These are phyloP conservation scores for Fagopyrum homotropicum DNA, from an alignment of 148 eudicot genomes.

Conservation along the genomic window DNA sequence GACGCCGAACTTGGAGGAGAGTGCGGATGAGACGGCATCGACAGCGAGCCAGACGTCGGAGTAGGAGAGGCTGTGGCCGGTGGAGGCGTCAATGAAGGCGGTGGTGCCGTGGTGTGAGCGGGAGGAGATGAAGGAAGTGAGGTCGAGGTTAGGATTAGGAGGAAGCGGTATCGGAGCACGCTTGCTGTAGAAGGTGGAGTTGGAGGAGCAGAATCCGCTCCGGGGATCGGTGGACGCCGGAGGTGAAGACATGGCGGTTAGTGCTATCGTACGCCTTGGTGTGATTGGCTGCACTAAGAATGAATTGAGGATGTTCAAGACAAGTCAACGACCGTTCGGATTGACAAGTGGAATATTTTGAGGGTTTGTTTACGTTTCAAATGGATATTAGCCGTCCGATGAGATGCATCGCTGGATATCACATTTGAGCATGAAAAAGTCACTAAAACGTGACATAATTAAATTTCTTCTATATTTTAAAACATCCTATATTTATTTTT, in stretches of 20 bases:
- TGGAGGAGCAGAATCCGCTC: slow-evolving; percentile 46
- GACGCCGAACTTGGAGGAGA: slow-evolving; percentile 39
- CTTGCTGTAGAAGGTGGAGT: slow-evolving; percentile 68
- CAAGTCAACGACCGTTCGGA: not conserved
- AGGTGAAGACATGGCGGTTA: slow-evolving; percentile 14
- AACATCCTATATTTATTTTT: no score
- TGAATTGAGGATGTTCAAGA: not conserved
- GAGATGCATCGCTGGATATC: not conserved
- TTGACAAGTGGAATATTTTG: not conserved
- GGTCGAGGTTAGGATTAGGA: slow-evolving; percentile 35
- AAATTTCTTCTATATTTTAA: no score
- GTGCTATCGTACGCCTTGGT: not conserved
- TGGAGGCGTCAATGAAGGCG: slow-evolving; percentile 81
- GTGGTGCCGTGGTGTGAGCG: slow-evolving; percentile 46
- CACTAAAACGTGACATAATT: no score
- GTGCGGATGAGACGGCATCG: slow-evolving; percentile 46
- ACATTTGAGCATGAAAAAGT: no score
- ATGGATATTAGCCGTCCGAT: not conserved
- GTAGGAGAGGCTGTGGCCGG: slow-evolving; percentile 48
- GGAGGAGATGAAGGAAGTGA: slow-evolving; percentile 83
- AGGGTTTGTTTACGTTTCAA: no score
- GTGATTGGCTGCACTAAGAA: not conserved
- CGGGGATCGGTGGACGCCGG: slow-evolving; percentile 19
- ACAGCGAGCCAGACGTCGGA: slow-evolving; percentile 55
- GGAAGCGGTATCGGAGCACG: slow-evolving; percentile 59